Conservation (phyloP, 768 basidiomycete species). For the Naematelia aurantialba region DNA sequence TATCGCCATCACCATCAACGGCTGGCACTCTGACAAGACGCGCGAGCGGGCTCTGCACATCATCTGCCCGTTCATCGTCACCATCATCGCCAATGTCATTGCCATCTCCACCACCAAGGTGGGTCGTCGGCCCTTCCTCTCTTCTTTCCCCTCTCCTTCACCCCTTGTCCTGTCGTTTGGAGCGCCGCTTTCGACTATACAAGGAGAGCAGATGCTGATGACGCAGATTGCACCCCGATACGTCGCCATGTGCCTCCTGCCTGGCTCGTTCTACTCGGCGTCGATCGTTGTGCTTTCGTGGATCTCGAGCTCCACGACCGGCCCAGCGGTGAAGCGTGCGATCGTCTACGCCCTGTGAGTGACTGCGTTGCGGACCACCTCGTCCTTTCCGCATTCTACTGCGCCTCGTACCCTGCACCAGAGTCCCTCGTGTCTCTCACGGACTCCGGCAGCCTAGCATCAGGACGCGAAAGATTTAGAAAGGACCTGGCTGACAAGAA, state of each 20-base stretch:
- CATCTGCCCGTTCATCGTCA: slow-evolving; percentile 35
- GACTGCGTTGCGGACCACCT: too few species aligned
- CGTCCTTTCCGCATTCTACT: too few species aligned
- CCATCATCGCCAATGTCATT: slow-evolving; percentile 44
- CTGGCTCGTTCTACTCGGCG: slow-evolving; percentile 41
- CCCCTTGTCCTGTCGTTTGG: too few species aligned
- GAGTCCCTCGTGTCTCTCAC: too few species aligned
- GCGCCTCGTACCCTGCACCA: too few species aligned
- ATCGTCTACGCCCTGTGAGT: slow-evolving; percentile 31
- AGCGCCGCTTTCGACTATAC: too few species aligned
- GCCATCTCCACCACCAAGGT: slow-evolving; percentile 41
- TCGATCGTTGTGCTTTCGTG: slow-evolving; percentile 45
- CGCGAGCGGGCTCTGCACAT: slow-evolving; percentile 38
- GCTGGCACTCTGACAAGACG: slow-evolving; percentile 40
- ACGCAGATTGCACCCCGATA: slow-evolving; percentile 44
- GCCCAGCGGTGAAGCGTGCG: slow-evolving; percentile 45
- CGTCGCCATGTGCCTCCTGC: slow-evolving; percentile 44
- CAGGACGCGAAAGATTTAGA: too few species aligned
- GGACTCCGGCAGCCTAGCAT: too few species aligned
- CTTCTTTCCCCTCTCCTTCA: too few species aligned
- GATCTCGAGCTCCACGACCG: slow-evolving; percentile 39
- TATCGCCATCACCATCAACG: slow-evolving; percentile 41
- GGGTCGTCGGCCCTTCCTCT: too few species aligned
- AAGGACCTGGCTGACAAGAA: too few species aligned
- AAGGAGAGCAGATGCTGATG: too few species aligned